Base-by-base conservation (phyloP, 208 protist species). In the Naegleria lovaniensis region DNA sequence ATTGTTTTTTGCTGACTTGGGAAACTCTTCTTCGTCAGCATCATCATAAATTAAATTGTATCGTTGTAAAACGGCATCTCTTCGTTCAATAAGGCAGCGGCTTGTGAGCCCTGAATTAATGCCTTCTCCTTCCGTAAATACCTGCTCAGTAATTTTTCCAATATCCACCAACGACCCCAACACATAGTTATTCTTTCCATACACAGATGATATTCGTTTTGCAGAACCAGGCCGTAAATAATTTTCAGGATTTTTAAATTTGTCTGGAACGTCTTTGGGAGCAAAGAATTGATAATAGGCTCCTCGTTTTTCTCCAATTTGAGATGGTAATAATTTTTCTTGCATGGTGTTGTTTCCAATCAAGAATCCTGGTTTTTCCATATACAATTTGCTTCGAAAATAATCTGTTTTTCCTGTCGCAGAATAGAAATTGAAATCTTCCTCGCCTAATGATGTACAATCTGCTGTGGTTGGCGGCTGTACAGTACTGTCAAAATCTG, bases 401-500 rank as follows among this genome's bases (percentile, higher is more conserved):
- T 58, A 88, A 58, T 88, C n/a, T 40, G 16, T 40, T 39, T 39
- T 88, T 19, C 85, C 85, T 38, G 19, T 36, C 38, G 85, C 22
- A 58, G 19, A 29, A 58, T 58, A 88, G 36, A 88, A 88, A 58
- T 88, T 58, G 33, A 88, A 88, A 52, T 88, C 85, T 19, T 88
- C 41, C 33, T 58, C 85, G 39, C 9, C 40, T 36, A 36, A 6
- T 6, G 43, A 13, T 38, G 29, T 5, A 22, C 0, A 15, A 9
- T 36, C 40, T 51, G 19, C 19, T 0, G 41, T 29, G 19, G n/a
- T 16, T 51, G 9, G 15, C 7, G 5, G 25, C 15, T 11, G 0
- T 5, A 39, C 7, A 16, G 9, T 48, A 52, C 38, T 51, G 7
- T n/a, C 40, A 15, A 19, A 22, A 52, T 40, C 22, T 52, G 16